Evolutionary conservation across 257 asterid species (phyloP).

Genomic region (Fraxinus americana): DNA sequence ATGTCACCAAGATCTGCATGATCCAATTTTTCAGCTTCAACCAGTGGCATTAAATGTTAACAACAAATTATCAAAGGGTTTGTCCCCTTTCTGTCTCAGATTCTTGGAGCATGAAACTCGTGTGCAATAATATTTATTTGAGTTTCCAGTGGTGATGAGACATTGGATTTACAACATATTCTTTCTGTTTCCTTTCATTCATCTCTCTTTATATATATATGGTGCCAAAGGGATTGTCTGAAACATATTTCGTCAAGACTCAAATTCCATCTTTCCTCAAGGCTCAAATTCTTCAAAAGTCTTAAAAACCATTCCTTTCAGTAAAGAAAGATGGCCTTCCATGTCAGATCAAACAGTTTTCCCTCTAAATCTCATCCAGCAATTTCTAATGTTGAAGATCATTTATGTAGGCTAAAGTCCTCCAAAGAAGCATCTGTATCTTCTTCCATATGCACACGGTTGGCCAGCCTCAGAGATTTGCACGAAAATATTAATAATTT

Average conservation of each 20-base stretch:
- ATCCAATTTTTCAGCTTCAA: background rate
- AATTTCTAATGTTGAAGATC: constrained; percentile 18
- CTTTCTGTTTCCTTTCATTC: constrained; percentile 1
- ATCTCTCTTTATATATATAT: background rate
- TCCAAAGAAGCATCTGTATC: background rate
- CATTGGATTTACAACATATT: background rate
- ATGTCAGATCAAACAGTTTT: constrained; percentile 33
- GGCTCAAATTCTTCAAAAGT: background rate
- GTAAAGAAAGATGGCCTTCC: constrained; percentile 17
- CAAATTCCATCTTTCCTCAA: background rate
- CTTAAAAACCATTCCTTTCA: background rate
- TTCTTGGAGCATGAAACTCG: constrained; percentile 9
- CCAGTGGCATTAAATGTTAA: background rate
- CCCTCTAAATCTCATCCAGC: constrained; percentile 33
- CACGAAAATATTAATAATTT: background rate
- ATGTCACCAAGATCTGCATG: background rate
- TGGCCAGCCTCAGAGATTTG: constrained; percentile 24
- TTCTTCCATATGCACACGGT: constrained; percentile 9
- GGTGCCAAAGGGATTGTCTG: background rate
- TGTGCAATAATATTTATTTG: background rate
- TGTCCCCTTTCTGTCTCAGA: background rate
- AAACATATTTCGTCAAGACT: no score
- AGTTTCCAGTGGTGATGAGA: constrained; percentile 7
- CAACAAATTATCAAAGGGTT: background rate
- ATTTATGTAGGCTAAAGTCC: constrained; percentile 24